These are phyloP conservation scores for Pisolithus marmoratus DNA, from an alignment of 768 basidiomycete genomes.

Conservation along the genomic window DNA sequence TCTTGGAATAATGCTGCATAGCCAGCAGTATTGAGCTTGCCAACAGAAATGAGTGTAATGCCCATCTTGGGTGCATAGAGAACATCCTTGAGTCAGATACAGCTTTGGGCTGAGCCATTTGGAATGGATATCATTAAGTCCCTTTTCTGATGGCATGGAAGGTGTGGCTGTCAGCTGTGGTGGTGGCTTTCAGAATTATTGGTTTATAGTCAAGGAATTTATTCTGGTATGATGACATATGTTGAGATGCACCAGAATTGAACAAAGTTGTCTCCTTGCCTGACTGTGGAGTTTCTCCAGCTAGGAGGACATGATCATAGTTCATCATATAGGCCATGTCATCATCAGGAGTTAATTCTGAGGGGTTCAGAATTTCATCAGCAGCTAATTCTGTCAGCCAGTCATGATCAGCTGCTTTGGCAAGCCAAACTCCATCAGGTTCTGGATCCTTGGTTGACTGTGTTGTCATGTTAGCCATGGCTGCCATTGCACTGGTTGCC, in stretches of 20 bases:
- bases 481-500: background rate
- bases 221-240: background rate
- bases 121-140: constrained; percentile 15
- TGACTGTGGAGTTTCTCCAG: background rate
- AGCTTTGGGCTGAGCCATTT: constrained; percentile 6
- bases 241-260: background rate
- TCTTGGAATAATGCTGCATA: constrained; percentile 4
- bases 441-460: background rate
- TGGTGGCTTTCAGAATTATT: constrained; percentile 21
- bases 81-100: background rate
- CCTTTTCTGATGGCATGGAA: constrained; percentile 11
- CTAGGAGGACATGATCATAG: background rate
- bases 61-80: constrained; percentile 16
- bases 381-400: background rate
- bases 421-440: constrained; percentile 1
- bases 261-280: background rate
- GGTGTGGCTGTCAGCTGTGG: constrained; percentile 1
- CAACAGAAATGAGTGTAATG: constrained; percentile 18
- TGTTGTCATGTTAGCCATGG: background rate
- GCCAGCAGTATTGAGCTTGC: background rate
- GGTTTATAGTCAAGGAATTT: constrained; percentile 1
- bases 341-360: background rate
- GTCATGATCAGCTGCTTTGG: background rate
- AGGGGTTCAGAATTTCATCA: background rate
- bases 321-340: background rate